These are phyloP conservation scores for Lippia alba DNA, from an alignment of 305 asterid genomes.

Conservation along the genomic window DNA sequence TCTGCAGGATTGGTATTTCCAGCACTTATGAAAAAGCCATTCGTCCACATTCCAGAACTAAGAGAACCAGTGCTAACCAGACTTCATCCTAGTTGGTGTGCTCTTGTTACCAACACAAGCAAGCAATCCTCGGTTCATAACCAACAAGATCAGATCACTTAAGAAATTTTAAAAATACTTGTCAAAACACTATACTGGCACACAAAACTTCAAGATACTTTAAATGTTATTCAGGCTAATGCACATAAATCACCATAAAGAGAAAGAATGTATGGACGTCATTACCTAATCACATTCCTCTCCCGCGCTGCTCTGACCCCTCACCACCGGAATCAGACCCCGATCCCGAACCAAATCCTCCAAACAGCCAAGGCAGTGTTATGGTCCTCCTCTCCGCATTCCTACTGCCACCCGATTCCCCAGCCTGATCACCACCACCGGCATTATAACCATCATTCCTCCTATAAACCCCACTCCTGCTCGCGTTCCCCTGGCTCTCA, in stretches of 20 bases:
- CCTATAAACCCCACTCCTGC: conserved; percentile 28
- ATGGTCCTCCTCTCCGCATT: conserved; percentile 51
- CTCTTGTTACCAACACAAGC: not conserved
- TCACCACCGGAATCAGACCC: conserved; percentile 52
- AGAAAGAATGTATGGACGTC: not conserved
- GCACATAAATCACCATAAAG: conserved; percentile 16
- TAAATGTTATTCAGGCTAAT: not conserved
- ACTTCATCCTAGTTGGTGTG: not conserved
- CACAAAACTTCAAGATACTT: not conserved
- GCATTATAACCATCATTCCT: conserved; percentile 28
- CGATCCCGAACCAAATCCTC: conserved; percentile 55
- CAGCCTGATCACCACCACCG: conserved; percentile 36
- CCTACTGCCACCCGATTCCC: conserved; percentile 42
- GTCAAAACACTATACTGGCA: not conserved
- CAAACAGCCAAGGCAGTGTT: conserved; percentile 64
- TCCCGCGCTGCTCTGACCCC: conserved; percentile 42
- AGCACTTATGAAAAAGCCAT: not conserved
- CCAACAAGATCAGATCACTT: not conserved
- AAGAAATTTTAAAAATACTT: not conserved
- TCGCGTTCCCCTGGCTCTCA: conserved; percentile 40
- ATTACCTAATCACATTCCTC: conserved; percentile 39
- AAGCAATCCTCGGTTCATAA: not conserved
- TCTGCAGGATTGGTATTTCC: too few species aligned
- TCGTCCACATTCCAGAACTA: not conserved
- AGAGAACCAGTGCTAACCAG: conserved; percentile 10